Percentiles rank a stretch among this genome's conserved stretches.
Evolutionary conservation across 2,329 filamentous ascomycete species (phyloP).

Genomic region (Phialocephala sp.): DNA sequence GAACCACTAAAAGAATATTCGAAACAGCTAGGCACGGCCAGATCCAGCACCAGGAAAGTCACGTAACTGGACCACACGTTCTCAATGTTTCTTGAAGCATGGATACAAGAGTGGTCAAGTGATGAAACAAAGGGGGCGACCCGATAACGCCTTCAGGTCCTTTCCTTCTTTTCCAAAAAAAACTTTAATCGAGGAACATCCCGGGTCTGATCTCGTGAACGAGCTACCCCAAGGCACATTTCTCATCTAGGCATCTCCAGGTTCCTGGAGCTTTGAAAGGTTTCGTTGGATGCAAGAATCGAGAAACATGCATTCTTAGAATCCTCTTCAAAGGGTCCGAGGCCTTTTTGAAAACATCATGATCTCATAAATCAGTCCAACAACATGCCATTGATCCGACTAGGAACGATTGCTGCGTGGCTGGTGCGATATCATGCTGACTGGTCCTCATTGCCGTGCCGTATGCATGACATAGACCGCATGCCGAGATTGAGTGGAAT

Average conservation of each 20-base stretch:
- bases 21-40: slow-evolving; percentile 12
- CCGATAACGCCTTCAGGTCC: not conserved
- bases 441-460: slow-evolving; percentile 3
- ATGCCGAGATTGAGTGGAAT: slow-evolving; percentile 23
- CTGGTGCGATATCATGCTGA: not conserved
- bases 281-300: slow-evolving; percentile 1
- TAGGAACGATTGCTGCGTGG: not conserved
- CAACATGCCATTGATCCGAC: slow-evolving; percentile 16
- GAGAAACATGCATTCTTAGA: not conserved
- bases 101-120: slow-evolving; percentile 26
- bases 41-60: slow-evolving; percentile 13
- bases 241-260: not conserved
- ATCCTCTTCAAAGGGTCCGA: not conserved
- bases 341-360: slow-evolving; percentile 1
- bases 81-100: slow-evolving; percentile 15
- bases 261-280: not conserved
- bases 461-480: slow-evolving; percentile 24
- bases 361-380: slow-evolving; percentile 6
- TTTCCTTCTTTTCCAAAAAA: slow-evolving; percentile 11
- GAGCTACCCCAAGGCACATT: slow-evolving; percentile 4
- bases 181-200: slow-evolving; percentile 21
- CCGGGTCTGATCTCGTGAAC: slow-evolving; percentile 7
- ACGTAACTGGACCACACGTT: slow-evolving; percentile 14
- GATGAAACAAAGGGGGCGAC: slow-evolving; percentile 27
- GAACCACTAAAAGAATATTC: slow-evolving; percentile 7